phyloP scores from a whole-genome alignment of 768 basidiomycete species.

The Trichaptum fuscoviolaceum region DNA sequence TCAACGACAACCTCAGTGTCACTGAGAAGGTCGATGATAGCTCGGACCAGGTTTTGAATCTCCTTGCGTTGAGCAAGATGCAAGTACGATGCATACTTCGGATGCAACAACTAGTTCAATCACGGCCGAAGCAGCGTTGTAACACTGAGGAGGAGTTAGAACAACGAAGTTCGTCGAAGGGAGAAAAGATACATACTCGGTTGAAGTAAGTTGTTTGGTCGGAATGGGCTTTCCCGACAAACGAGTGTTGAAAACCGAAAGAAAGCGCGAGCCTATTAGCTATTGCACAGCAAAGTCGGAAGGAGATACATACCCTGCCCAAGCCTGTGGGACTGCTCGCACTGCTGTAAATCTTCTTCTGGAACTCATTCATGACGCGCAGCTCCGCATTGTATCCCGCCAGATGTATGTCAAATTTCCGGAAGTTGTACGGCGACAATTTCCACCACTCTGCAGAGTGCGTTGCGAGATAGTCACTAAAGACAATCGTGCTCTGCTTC shows the following conservation, averaged over 20 bases:
- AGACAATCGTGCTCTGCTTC: too few species aligned
- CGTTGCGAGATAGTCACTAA: too few species aligned
- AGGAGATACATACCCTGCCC: constrained; percentile 52
- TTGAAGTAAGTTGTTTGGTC: constrained; percentile 63
- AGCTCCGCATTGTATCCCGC: too few species aligned
- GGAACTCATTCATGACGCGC: too few species aligned
- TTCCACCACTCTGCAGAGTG: too few species aligned
- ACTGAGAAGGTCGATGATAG: constrained; percentile 60
- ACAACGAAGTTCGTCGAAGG: too few species aligned
- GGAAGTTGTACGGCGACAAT: too few species aligned
- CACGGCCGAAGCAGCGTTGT: constrained; percentile 53
- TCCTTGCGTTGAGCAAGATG: constrained; percentile 51
- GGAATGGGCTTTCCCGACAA: too few species aligned
- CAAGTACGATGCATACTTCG: too few species aligned
- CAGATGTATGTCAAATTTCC: too few species aligned
- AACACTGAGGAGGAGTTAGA: constrained; percentile 42
- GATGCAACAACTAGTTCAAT: too few species aligned
- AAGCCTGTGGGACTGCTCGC: constrained; percentile 69
- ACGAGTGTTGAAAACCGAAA: constrained; percentile 72
- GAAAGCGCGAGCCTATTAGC: constrained; percentile 40
- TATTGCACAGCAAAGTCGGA: constrained; percentile 5
- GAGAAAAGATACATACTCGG: constrained; percentile 46
- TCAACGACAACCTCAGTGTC: constrained; percentile 72
- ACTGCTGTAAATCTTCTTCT: too few species aligned
- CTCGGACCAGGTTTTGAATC: constrained; percentile 59